These are phyloP conservation scores for Zygosaccharomyces sapae DNA, from an alignment of 1,139 yeast species.

Conservation along the genomic window DNA sequence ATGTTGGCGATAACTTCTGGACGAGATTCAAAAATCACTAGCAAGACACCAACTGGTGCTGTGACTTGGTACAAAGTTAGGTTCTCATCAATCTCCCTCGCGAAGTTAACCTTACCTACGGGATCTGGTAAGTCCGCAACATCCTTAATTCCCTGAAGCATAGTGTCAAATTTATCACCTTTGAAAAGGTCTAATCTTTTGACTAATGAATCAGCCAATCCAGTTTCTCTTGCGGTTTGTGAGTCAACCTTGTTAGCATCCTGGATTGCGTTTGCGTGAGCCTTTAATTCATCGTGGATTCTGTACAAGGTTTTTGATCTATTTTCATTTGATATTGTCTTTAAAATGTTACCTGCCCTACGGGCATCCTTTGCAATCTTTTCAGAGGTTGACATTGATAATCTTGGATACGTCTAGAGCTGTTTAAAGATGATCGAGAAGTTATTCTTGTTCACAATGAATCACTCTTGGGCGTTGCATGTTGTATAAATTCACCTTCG, in stretches of 20 bases:
- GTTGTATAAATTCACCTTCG: background rate
- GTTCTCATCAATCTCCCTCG: conserved; percentile 81
- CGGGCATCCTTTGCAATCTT: conserved; percentile 76
- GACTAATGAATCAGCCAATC: conserved; percentile 63
- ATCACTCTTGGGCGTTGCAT: background rate
- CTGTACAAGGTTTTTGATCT: conserved; percentile 68
- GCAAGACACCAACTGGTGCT: conserved; percentile 89
- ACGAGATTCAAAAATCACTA: conserved; percentile 91
- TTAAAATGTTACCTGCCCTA: conserved; percentile 70
- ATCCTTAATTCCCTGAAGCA: conserved; percentile 92
- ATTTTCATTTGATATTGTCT: conserved; percentile 67
- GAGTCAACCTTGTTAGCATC: conserved; percentile 73
- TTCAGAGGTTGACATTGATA: conserved; percentile 49
- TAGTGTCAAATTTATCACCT: conserved; percentile 82
- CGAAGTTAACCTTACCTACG: conserved; percentile 76
- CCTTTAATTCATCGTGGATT: conserved; percentile 64
- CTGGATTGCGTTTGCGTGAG: conserved; percentile 57
- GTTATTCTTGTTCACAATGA: background rate
- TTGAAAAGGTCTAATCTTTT: conserved; percentile 78
- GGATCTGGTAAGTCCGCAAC: conserved; percentile 89
- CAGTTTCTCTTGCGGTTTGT: conserved; percentile 56
- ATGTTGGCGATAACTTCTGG: conserved; percentile 99
- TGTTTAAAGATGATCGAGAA: background rate
- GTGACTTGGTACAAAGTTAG: conserved; percentile 76
- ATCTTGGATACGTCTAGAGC: background rate